phyloP scores from a whole-genome alignment of 1,139 yeast genomes.

The Saccharomyces pastorianus region DNA sequence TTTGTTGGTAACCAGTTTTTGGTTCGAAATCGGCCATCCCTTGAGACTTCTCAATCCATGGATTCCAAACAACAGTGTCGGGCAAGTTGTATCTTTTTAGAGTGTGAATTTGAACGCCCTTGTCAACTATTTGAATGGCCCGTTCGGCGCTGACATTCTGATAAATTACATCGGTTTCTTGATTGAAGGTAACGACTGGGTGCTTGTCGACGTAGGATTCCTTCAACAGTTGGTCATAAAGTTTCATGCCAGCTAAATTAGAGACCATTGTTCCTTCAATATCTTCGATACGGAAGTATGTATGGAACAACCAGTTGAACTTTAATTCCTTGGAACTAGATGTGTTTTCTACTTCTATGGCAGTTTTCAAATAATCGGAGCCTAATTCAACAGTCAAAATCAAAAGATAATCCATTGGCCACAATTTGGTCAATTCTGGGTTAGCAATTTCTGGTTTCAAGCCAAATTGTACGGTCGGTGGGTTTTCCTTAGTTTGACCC shows the following conservation, averaged over 20 bases:
- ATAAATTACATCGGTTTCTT: conserved; percentile 82
- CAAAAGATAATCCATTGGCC: conserved; percentile 72
- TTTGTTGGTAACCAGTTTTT: conserved; percentile 67
- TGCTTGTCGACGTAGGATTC: conserved; percentile 61
- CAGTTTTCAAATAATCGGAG: conserved; percentile 49
- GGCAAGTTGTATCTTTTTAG: conserved; percentile 60
- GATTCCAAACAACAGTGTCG: conserved; percentile 96
- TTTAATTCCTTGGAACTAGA: conserved; percentile 51
- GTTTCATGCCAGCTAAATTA: conserved; percentile 62
- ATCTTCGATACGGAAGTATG: conserved; percentile 69
- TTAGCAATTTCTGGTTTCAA: conserved; percentile 76
- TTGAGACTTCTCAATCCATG: conserved; percentile 75
- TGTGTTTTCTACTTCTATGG: conserved; percentile 67
- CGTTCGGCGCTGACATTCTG: conserved; percentile 49
- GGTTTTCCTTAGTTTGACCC: conserved; percentile 60
- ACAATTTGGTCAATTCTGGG: conserved; percentile 43
- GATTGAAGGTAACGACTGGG: conserved; percentile 63
- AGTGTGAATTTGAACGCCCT: conserved; percentile 62
- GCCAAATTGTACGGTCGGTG: conserved; percentile 78
- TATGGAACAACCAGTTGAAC: conserved; percentile 92
- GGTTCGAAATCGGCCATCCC: conserved; percentile 87
- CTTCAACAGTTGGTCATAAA: conserved; percentile 65
- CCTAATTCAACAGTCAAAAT: conserved; percentile 57
- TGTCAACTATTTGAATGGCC: conserved; percentile 53
- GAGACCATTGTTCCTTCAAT: conserved; percentile 68